Evolutionary conservation across 164 flowering plant species (phyloP).

Genomic region (Aristolochia contorta): DNA sequence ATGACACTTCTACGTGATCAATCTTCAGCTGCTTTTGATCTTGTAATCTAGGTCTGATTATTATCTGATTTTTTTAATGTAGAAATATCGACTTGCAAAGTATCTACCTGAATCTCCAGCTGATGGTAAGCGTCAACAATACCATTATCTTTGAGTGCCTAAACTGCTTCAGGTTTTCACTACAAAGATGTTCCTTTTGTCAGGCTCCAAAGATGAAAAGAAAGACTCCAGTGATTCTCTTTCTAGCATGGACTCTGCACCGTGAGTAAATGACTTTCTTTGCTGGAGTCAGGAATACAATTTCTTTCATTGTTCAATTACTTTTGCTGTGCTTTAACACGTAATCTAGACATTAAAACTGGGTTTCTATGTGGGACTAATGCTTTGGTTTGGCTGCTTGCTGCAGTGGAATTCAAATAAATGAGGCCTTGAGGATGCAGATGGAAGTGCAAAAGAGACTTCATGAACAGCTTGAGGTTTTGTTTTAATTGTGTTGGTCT

Average conservation of each 20-base stretch:
- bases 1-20: too few relatives aligned
- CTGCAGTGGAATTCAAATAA: slow-evolving; percentile 48
- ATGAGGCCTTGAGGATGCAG: slow-evolving; percentile 56
- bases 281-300: neutral
- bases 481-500: neutral
- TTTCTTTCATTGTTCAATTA: neutral
- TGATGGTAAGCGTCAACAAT: slow-evolving; percentile 34
- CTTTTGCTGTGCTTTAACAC: neutral
- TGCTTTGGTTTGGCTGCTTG: slow-evolving; percentile 1
- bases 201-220: slow-evolving; percentile 56
- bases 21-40: too few relatives aligned
- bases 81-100: slow-evolving; percentile 70
- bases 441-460: slow-evolving; percentile 75
- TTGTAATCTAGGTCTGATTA: too few relatives aligned
- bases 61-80: neutral
- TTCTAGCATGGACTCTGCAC: slow-evolving; percentile 43
- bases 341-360: neutral
- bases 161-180: too few relatives aligned
- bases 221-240: slow-evolving; percentile 47
- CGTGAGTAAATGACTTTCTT: slow-evolving; percentile 23
- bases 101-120: slow-evolving; percentile 57
- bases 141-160: neutral
- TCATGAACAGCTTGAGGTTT: slow-evolving; percentile 67
- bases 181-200: neutral
- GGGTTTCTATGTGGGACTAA: neutral